Base-by-base conservation (phyloP, 306 rosid genomes). In the Parietaria judaica region DNA sequence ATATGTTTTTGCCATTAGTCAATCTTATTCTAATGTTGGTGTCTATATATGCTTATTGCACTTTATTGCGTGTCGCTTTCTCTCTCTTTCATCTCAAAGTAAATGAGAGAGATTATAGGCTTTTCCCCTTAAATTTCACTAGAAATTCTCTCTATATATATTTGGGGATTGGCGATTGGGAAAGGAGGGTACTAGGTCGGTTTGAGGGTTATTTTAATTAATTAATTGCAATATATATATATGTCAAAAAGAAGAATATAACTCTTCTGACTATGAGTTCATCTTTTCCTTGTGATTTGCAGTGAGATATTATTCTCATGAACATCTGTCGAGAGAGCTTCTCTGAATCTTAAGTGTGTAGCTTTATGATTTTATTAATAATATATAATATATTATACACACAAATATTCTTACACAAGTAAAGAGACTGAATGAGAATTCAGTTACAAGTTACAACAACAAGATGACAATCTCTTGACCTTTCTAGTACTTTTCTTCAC, bases 1-100 rank as follows among this genome's bases (percentile, higher is more conserved):
- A 53, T 52, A 64, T 56, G 48, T 43, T 54, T 49, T 36, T 35
- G 67, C 41, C 48, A 69, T 65, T 61, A 73, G 86, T 81, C 91
- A 78, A 70, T 82, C 74, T 67, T 62, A 80, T 83, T 71, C 84
- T 76, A 23, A 72, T 64, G 1, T 31, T 43, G 50, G 51, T 67
- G 80, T 78, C 79, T 65, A 51, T 65, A 50, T 51, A 72, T 66
- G 81, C 64, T 53, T 51, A 72, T 45, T 51, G 70, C 74, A 72
- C 75, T 80, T 80, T 73, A 77, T 71, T 78, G 81, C 70, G 36
- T 65, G 51, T 39, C 38, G 41, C 54, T 53, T 44, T 56, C 63
- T 41, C 17, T 58, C 57, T 63, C 48, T 58, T 57, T 56, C 70
- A 83, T 72, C 67, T 57, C 51, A 57, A 63, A 53, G 62, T 14